Conservation (phyloP, 2,329 filamentous ascomycete genomes). For the Chaetoscypha palmicola region DNA sequence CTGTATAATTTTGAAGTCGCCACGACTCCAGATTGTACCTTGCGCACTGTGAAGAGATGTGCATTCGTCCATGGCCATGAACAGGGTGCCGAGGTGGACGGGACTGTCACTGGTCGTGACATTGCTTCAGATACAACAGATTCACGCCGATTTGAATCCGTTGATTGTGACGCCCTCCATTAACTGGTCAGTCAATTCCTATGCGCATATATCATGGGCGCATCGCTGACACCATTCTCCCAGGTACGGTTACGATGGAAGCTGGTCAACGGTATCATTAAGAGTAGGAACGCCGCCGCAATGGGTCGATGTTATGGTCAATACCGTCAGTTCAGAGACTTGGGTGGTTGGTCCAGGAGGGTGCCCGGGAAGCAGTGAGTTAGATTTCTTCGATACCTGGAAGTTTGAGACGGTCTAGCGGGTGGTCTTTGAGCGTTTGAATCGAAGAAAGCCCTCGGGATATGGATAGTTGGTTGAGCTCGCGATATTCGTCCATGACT, state of each 20-base stretch:
- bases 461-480: background rate
- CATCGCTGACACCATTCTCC: background rate
- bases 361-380: conserved; percentile 35
- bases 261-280: conserved; percentile 64
- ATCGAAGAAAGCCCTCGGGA: too few relatives aligned
- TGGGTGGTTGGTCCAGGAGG: conserved; percentile 59
- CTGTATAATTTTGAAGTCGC: too few relatives aligned
- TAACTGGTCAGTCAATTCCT: conserved; percentile 19
- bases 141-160: too few relatives aligned
- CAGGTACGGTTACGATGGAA: conserved; percentile 59
- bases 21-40: too few relatives aligned
- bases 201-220: background rate
- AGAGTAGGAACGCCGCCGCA: conserved; percentile 48
- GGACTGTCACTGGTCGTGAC: background rate
- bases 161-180: conserved; percentile 26
- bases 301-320: conserved; percentile 50
- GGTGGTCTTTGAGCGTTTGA: too few relatives aligned
- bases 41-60: too few relatives aligned
- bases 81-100: conserved; percentile 17
- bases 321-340: conserved; percentile 63
- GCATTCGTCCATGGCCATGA: conserved; percentile 14
- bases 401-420: too few relatives aligned
- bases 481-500: too few relatives aligned
- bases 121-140: too few relatives aligned
- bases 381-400: conserved; percentile 4